Evolutionary conservation across 177 flowering plant genomes (phyloP), one percentile per base, ranked within the genome.

Genomic region (Vitis hybrid): DNA sequence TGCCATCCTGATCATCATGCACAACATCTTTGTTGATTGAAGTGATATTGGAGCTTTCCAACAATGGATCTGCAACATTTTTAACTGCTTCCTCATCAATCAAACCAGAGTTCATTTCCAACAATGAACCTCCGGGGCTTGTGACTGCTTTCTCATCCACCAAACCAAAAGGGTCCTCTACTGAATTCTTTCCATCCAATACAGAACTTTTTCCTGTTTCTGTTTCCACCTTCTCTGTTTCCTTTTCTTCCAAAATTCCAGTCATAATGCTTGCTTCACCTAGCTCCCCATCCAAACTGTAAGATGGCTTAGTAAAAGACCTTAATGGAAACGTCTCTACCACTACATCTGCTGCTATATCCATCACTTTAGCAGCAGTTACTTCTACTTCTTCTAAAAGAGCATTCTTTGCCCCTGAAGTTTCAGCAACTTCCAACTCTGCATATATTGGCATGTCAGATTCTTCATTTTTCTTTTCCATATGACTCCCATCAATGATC

Each of bases 271-370:
- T 60, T 54, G 49, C 11, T 40, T 82, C 83, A 62, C 2, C 60
- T 48, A 72, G 73, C 6, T 14, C 48, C 64, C 27, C 74, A 61
- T 77, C 78, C 12, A 68, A 52, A 46, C 30, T 52, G 49, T 73
- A 64, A 52, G 58, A 62, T 18, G 65, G 59, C 57, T 68, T 72
- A 35, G 77, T 4, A 66, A 74, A 69, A 62, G 85, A 65, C 40
- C 63, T 70, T n/a, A 86, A 32, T 32, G 93, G 97, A 77, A 88
- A 89, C 46, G 88, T 85, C 82, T 91, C 97, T 50, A 90, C 92
- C 5, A 67, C 60, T 49, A 84, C 72, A 60, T 75, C 83, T 51
- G 76, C 64, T 30, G 74, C 70, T 24, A 74, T 40, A 18, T 66
- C 67, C 72, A 72, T 66, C 61, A 77, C 59, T 66, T 63, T 61